Conservation (phyloP, 164 flowering plant genomes). For the Euptelea pleiosperma region DNA sequence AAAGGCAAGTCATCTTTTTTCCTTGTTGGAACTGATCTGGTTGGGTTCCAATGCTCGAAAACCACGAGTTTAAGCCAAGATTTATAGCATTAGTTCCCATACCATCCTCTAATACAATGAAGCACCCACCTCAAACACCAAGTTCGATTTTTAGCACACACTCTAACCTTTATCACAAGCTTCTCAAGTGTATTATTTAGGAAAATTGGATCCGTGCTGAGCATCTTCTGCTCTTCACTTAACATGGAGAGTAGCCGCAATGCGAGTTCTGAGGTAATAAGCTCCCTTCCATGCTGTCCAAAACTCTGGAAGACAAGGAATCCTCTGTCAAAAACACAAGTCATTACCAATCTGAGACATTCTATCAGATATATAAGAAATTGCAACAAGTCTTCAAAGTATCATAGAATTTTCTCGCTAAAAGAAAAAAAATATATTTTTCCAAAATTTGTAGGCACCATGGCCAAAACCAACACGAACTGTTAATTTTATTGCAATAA, state of each 20-base stretch:
- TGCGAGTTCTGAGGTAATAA: conserved; percentile 93
- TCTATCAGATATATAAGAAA: conserved; percentile 19
- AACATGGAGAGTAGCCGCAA: conserved; percentile 68
- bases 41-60: too few relatives aligned
- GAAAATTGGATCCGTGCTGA: conserved; percentile 36
- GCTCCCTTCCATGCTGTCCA: conserved; percentile 99
- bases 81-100: too few relatives aligned
- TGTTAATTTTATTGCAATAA: not conserved
- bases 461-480: conserved; percentile 5
- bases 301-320: conserved; percentile 99
- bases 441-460: not conserved
- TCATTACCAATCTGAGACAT: conserved; percentile 59
- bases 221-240: conserved; percentile 65
- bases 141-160: not conserved
- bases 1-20: too few relatives aligned
- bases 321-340: conserved; percentile 94
- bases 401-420: too few relatives aligned
- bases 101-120: too few relatives aligned
- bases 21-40: too few relatives aligned
- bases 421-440: too few relatives aligned
- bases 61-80: too few relatives aligned
- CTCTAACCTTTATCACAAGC: conserved; percentile 70
- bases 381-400: conserved; percentile 3
- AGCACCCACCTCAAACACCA: not conserved
- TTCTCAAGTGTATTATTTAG: conserved; percentile 59